Conservation (phyloP, 2,329 filamentous ascomycete genomes). For the Mycosphaerelloides madeirae region DNA sequence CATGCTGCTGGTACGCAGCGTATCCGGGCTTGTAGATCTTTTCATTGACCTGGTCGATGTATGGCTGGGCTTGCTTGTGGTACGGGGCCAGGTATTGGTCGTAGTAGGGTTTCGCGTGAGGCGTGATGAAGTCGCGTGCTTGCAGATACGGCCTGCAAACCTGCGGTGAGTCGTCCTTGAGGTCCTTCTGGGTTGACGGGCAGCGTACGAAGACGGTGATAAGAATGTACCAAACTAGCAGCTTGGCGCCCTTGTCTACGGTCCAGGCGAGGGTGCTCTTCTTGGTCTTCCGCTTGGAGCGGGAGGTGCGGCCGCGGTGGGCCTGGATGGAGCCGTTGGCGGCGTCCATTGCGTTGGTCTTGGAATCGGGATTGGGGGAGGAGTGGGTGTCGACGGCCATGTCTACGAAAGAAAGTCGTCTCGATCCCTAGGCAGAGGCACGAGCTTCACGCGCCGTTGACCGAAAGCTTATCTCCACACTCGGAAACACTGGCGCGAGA, state of each 20-base stretch:
- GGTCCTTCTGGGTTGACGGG: conserved; percentile 62
- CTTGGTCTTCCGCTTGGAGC: conserved; percentile 14
- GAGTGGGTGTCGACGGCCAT: conserved; percentile 1
- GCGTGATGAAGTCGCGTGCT: conserved; percentile 62
- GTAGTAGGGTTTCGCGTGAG: conserved; percentile 82
- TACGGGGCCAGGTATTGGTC: conserved; percentile 78
- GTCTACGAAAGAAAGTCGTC: neutral
- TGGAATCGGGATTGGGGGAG: neutral
- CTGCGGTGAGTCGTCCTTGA: conserved; percentile 65
- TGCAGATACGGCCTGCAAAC: conserved; percentile 77
- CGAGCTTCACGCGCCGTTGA: too few species aligned
- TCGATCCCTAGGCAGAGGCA: too few species aligned
- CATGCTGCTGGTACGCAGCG: conserved; percentile 62
- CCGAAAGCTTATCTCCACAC: too few species aligned
- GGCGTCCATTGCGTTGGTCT: conserved; percentile 2
- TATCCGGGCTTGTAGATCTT: conserved; percentile 65
- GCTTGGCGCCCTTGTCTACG: conserved; percentile 39
- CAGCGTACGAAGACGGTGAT: conserved; percentile 78
- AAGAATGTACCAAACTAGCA: conserved; percentile 82
- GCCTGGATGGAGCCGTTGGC: conserved; percentile 21
- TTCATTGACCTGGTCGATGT: conserved; percentile 55
- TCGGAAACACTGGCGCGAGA: too few species aligned
- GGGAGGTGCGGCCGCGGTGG: conserved; percentile 4
- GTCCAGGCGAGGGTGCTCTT: conserved; percentile 22
- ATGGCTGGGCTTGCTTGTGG: conserved; percentile 69